Conservation (phyloP, 495 filamentous ascomycete species). For the Penicillium subrubescens region DNA sequence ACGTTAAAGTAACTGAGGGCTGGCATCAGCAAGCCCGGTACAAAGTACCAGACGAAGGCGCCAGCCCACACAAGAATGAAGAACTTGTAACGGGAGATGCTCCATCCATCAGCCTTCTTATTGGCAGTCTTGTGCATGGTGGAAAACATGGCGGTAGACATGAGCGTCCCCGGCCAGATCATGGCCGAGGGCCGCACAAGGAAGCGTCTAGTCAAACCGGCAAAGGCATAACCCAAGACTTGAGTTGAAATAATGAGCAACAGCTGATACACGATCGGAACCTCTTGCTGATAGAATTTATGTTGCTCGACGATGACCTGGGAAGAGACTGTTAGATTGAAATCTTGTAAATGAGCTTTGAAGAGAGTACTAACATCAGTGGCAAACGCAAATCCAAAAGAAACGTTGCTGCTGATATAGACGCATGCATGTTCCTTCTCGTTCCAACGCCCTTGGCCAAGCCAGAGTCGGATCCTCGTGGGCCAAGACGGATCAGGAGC, state of each 20-base stretch:
- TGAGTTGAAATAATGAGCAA: slow-evolving; percentile 82
- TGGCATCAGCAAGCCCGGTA: slow-evolving; percentile 82
- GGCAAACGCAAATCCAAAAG: slow-evolving; percentile 83
- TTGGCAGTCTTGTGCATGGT: slow-evolving; percentile 84
- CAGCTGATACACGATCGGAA: slow-evolving; percentile 72
- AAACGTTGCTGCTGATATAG: slow-evolving; percentile 86
- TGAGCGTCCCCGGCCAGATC: slow-evolving; percentile 85
- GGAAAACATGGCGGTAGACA: slow-evolving; percentile 85
- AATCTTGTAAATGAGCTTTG: too few relatives aligned
- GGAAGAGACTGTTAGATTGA: neutral
- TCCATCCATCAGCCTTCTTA: slow-evolving; percentile 79
- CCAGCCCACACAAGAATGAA: slow-evolving; percentile 69
- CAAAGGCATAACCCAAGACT: slow-evolving; percentile 82
- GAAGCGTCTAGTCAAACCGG: slow-evolving; percentile 74
- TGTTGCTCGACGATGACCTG: slow-evolving; percentile 77
- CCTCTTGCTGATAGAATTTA: slow-evolving; percentile 82
- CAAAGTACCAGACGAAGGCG: slow-evolving; percentile 73
- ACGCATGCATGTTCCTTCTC: slow-evolving; percentile 86
- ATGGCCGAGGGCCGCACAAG: slow-evolving; percentile 56
- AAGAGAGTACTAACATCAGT: slow-evolving; percentile 45
- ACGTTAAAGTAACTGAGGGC: slow-evolving; percentile 87
- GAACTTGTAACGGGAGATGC: slow-evolving; percentile 77
- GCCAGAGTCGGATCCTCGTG: slow-evolving; percentile 60
- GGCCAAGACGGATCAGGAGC: slow-evolving; percentile 7
- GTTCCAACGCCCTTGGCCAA: slow-evolving; percentile 81